Conservation (phyloP, 371 early-diverging fungal species). For the Actinomortierella wolfii region DNA sequence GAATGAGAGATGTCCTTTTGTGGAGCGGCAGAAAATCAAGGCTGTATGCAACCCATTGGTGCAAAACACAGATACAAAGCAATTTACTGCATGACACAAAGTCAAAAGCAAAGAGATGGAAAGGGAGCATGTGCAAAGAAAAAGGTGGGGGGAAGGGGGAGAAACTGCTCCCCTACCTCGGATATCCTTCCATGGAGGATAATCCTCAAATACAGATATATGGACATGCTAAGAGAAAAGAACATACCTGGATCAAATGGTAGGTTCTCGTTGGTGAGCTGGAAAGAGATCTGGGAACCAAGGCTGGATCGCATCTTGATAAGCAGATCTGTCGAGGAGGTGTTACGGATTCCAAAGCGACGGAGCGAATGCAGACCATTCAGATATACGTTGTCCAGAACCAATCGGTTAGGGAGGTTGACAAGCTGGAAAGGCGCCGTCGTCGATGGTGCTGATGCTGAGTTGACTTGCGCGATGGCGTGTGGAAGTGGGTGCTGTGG, state of each 20-base stretch:
- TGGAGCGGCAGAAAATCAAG: no score
- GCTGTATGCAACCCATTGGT: no score
- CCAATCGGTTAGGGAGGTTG: constrained; percentile 60
- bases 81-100: no score
- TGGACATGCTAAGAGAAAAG: neutral
- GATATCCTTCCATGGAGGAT: no score
- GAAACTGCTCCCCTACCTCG: neutral
- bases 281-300: constrained; percentile 84
- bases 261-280: constrained; percentile 87
- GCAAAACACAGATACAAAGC: no score
- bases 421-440: constrained; percentile 59
- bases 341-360: constrained; percentile 74
- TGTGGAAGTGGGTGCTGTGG: no score
- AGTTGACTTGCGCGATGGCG: no score
- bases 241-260: constrained; percentile 48
- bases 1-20: no score
- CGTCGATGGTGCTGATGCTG: constrained; percentile 1
- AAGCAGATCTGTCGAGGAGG: constrained; percentile 57
- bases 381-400: constrained; percentile 75
- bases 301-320: constrained; percentile 85
- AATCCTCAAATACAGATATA: no score
- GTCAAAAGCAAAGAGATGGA: no score
- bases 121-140: no score
- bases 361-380: constrained; percentile 86
- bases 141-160: constrained; percentile 3